Conservation (phyloP, 1,139 yeast species). For the Protomyces arabidopsidicola region DNA sequence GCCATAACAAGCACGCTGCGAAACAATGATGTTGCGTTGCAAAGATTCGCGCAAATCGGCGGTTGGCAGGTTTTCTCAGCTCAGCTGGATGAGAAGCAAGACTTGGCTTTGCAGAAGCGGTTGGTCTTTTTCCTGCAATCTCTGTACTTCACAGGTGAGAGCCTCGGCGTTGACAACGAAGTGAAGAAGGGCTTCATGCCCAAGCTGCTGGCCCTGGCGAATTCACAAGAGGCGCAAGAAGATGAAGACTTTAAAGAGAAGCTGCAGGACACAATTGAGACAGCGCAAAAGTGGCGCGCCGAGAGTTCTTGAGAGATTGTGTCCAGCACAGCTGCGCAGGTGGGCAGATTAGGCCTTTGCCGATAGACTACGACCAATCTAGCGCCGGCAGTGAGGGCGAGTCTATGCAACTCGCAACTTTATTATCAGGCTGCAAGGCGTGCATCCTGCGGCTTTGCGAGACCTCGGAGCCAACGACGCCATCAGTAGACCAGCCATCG, state of each 20-base stretch:
- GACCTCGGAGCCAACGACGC: background rate
- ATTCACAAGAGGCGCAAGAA: background rate
- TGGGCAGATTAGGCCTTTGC: no score
- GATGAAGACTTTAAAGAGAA: constrained; percentile 26
- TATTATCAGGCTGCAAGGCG: no score
- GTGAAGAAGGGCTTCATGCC: constrained; percentile 14
- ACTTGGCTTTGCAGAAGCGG: constrained; percentile 9
- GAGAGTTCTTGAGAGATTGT: background rate
- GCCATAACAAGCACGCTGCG: constrained; percentile 75
- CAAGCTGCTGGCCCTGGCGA: constrained; percentile 11
- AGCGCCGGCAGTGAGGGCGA: background rate
- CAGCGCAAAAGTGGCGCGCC: background rate
- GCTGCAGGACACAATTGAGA: constrained; percentile 11
- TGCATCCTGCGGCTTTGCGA: no score
- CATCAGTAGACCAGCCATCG: constrained; percentile 17
- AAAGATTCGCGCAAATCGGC: constrained; percentile 49
- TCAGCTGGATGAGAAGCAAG: constrained; percentile 30
- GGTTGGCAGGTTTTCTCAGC: constrained; percentile 58
- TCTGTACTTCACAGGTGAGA: background rate
- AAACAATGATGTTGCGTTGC: constrained; percentile 58
- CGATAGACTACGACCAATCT: background rate
- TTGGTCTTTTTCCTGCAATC: constrained; percentile 23
- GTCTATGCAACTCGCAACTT: background rate
- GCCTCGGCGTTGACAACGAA: background rate
- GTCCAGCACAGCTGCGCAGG: no score